phyloP scores from a whole-genome alignment of 2,329 filamentous ascomycete species.

The Chaetomium strumarium region DNA sequence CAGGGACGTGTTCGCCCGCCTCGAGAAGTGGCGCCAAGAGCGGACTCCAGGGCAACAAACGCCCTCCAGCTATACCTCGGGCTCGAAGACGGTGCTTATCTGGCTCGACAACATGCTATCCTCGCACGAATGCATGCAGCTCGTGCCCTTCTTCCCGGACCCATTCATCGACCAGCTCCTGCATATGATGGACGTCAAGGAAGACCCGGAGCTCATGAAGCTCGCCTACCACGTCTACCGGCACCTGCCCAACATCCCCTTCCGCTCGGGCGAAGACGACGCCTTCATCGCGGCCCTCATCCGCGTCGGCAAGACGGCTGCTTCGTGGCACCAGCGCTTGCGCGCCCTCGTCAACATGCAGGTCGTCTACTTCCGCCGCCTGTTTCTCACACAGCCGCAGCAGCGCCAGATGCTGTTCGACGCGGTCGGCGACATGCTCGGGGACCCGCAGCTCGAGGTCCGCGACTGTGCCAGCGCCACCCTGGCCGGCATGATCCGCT shows the following conservation, averaged over 20 bases:
- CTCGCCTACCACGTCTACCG: slow-evolving; percentile 96
- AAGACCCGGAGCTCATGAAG: slow-evolving; percentile 91
- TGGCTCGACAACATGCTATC: slow-evolving; percentile 92
- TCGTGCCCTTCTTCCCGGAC: slow-evolving; percentile 85
- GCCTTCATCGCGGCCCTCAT: slow-evolving; percentile 82
- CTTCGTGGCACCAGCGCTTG: slow-evolving; percentile 92
- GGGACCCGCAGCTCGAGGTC: slow-evolving; percentile 87
- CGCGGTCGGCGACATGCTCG: slow-evolving; percentile 92
- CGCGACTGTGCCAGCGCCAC: slow-evolving; percentile 89
- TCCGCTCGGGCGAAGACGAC: slow-evolving; percentile 77
- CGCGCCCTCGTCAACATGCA: slow-evolving; percentile 97
- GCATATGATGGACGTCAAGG: slow-evolving; percentile 99
- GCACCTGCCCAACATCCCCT: slow-evolving; percentile 90
- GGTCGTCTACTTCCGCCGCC: slow-evolving; percentile 92
- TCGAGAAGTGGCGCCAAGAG: slow-evolving; percentile 84
- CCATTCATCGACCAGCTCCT: slow-evolving; percentile 87
- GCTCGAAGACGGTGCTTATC: slow-evolving; percentile 88
- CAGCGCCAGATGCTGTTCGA: slow-evolving; percentile 80
- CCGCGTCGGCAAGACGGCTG: slow-evolving; percentile 74
- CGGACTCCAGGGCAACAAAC: slow-evolving; percentile 84
- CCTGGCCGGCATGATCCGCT: slow-evolving; percentile 94
- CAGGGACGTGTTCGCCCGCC: slow-evolving; percentile 65
- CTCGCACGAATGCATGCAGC: slow-evolving; percentile 85
- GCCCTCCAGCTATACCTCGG: slow-evolving; percentile 89
- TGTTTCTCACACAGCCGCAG: slow-evolving; percentile 73